Evolutionary conservation across 2,329 filamentous ascomycete genomes (phyloP).

Genomic region (Claviceps pusilla): DNA sequence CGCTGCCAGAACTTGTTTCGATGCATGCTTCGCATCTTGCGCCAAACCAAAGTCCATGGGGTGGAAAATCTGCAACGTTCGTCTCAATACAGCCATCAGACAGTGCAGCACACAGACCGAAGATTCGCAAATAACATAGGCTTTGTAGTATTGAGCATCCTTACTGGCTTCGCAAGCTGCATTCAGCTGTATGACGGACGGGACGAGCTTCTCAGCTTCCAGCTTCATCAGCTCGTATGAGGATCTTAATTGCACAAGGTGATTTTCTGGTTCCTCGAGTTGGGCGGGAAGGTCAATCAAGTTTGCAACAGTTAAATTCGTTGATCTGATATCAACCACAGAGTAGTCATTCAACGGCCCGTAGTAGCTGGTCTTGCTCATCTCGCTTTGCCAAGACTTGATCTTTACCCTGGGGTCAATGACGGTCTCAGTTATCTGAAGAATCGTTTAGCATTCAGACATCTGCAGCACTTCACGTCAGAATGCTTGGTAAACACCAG

Average conservation of each 20-base stretch:
- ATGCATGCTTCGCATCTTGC: not conserved
- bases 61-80: conserved; percentile 3
- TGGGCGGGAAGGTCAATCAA: conserved; percentile 2
- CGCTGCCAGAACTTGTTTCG: not conserved
- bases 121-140: conserved; percentile 5
- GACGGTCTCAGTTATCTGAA: conserved; percentile 4
- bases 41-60: not conserved
- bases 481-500: not conserved
- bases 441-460: not conserved
- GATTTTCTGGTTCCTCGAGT: conserved; percentile 4
- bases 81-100: conserved; percentile 3
- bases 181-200: not conserved
- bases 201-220: conserved; percentile 1
- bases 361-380: conserved; percentile 3
- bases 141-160: conserved; percentile 2
- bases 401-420: conserved; percentile 3
- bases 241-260: conserved; percentile 1
- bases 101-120: conserved; percentile 3
- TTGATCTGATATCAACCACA: conserved; percentile 5
- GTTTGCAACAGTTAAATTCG: conserved; percentile 3
- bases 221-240: conserved; percentile 4
- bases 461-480: not conserved
- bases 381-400: not conserved
- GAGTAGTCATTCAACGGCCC: conserved; percentile 5
- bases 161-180: conserved; percentile 1